Conservation (phyloP, 345 rosid genomes). For the Lumnitzera racemosa region DNA sequence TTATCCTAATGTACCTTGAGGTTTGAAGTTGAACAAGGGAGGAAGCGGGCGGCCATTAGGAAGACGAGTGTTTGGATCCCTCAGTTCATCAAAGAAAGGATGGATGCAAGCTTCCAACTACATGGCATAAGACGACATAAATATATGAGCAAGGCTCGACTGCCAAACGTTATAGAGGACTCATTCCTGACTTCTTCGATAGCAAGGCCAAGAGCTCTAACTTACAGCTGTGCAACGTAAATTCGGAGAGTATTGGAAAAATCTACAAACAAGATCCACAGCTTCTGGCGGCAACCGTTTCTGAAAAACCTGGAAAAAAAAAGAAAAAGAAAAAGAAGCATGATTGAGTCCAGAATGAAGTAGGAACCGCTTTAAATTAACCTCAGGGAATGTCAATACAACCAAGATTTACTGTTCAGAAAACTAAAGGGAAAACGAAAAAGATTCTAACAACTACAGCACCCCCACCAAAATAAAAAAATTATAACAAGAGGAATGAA, state of each 20-base stretch:
- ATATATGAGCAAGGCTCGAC: neutral
- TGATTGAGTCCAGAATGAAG: too few species aligned
- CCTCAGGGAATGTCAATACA: too few species aligned
- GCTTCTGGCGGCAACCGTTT: constrained; percentile 96
- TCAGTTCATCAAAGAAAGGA: constrained; percentile 83
- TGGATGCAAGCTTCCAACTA: constrained; percentile 92
- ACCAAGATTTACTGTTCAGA: too few species aligned
- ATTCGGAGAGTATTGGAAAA: constrained; percentile 95
- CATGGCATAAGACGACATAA: constrained; percentile 1
- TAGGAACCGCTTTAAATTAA: too few species aligned
- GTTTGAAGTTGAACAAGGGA: constrained; percentile 77
- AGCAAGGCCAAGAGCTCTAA: constrained; percentile 5
- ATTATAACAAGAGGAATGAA: too few species aligned
- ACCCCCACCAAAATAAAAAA: too few species aligned
- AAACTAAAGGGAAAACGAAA: too few species aligned
- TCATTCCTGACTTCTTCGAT: neutral
- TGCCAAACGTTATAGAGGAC: neutral
- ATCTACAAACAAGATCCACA: constrained; percentile 91
- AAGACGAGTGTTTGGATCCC: constrained; percentile 81
- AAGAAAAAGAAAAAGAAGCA: constrained; percentile 1
- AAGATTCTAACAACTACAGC: too few species aligned
- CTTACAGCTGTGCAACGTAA: constrained; percentile 97
- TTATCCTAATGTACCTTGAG: constrained; percentile 39
- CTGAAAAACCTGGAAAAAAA: constrained; percentile 49
- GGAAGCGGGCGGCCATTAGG: constrained; percentile 96